These are phyloP conservation scores for Epichloe glyceriae DNA, from an alignment of 2,329 filamentous ascomycete species.

Conservation along the genomic window DNA sequence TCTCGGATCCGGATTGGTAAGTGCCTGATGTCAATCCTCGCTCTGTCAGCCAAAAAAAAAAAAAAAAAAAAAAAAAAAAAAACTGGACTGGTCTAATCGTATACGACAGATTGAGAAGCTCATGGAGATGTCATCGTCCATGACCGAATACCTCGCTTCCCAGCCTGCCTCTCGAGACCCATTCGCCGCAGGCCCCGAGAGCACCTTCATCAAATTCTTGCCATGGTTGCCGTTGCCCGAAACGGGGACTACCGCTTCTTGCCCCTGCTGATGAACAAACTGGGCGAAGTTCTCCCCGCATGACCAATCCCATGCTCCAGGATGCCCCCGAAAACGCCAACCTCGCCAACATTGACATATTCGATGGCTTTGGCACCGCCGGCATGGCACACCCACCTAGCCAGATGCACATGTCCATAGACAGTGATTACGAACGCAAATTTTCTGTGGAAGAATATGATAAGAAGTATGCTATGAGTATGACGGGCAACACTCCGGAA, in stretches of 20 bases:
- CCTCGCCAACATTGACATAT: constrained; percentile 46
- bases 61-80: neutral
- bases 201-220: constrained; percentile 56
- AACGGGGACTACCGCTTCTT: constrained; percentile 65
- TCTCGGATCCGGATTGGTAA: constrained; percentile 59
- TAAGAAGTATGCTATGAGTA: constrained; percentile 24
- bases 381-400: constrained; percentile 42
- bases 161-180: constrained; percentile 46
- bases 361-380: constrained; percentile 51
- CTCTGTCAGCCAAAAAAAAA: neutral
- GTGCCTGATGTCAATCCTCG: constrained; percentile 15
- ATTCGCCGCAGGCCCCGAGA: constrained; percentile 59
- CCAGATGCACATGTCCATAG: constrained; percentile 29
- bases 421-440: constrained; percentile 35
- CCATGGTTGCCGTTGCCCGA: constrained; percentile 56
- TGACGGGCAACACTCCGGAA: constrained; percentile 22
- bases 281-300: constrained; percentile 57
- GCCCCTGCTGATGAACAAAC: constrained; percentile 63
- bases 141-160: constrained; percentile 60
- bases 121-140: constrained; percentile 59
- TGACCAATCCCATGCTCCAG: constrained; percentile 47
- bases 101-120: constrained; percentile 57
- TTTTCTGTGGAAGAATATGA: constrained; percentile 31
- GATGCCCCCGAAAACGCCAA: constrained; percentile 41
- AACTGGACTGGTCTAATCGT: neutral